Conservation (phyloP, 176 grass and related monocot species). For the sorghum (Sorghum bicolor) region Sorghum_bicolor_NCBIv3 NC_012871.2:7677501-7678000, state of each 20-base stretch:
- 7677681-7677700: constrained; percentile 13
- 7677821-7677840: neutral
- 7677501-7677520: neutral
- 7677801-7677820: neutral
- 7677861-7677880: neutral
- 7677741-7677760: neutral
- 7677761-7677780: neutral
- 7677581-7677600: neutral
- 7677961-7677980: constrained; percentile 32
- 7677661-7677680: constrained; percentile 1
- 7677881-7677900: constrained; percentile 6
- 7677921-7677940: constrained; percentile 42
- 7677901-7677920: constrained; percentile 54
- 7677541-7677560: neutral
- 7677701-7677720: neutral
- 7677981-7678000: neutral
- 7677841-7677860: neutral
- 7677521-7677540: neutral
- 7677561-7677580: neutral
- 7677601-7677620: neutral
- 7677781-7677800: constrained; percentile 1
- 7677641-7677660: neutral
- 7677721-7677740: neutral
- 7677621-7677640: neutral
- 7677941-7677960: constrained; percentile 47